phyloP scores from a whole-genome alignment of 176 grass and related monocot species.

The Lolium multiflorum region DNA sequence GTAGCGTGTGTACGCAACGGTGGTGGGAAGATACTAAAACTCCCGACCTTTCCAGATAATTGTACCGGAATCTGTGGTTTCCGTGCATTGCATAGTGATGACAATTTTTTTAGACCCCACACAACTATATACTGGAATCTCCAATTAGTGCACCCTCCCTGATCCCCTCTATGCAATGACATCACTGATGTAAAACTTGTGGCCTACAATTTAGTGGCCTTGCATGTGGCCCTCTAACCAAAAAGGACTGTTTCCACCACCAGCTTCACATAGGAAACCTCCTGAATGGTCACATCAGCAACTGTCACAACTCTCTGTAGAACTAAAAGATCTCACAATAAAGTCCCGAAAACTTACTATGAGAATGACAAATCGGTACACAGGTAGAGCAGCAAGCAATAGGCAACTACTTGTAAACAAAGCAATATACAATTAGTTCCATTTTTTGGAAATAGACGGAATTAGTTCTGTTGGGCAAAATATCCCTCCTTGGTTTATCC shows the following conservation, averaged over 20 bases:
- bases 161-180: constrained; percentile 33
- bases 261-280: constrained; percentile 4
- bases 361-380: not conserved
- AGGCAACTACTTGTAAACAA: constrained; percentile 7
- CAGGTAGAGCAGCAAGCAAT: not conserved
- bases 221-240: constrained; percentile 34
- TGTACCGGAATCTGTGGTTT: constrained; percentile 41
- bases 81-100: not conserved
- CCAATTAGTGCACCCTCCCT: constrained; percentile 1
- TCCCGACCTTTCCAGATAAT: constrained; percentile 34
- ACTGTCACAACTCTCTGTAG: not conserved
- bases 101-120: constrained; percentile 49
- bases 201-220: constrained; percentile 32
- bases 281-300: constrained; percentile 28
- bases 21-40: constrained; percentile 41
- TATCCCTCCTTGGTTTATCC: not conserved
- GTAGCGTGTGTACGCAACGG: constrained; percentile 1
- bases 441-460: not conserved
- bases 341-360: not conserved
- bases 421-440: not conserved
- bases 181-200: constrained; percentile 29
- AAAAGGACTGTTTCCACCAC: not conserved
- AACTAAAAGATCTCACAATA: not conserved
- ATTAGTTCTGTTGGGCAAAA: constrained; percentile 19
- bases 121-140: constrained; percentile 48